Conservation (phyloP, 495 filamentous ascomycete species). For the Pseudoneurospora amorphoporcata region DNA sequence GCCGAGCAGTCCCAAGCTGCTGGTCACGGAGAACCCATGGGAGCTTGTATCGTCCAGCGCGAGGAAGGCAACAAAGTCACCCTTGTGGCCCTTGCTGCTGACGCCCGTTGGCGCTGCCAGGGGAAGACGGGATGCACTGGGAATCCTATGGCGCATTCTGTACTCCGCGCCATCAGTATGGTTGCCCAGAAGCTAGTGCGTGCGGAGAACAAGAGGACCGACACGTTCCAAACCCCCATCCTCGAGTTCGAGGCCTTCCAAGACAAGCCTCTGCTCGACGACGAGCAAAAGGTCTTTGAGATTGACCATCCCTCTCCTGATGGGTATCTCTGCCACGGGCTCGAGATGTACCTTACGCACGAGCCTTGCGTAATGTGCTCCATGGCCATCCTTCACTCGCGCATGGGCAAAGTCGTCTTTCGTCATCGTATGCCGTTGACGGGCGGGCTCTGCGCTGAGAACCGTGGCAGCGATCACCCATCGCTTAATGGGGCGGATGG, state of each 20-base stretch:
- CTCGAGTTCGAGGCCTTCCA: conserved; percentile 39
- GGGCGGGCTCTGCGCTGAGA: conserved; percentile 44
- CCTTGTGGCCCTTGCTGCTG: conserved; percentile 65
- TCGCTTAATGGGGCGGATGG: conserved; percentile 26
- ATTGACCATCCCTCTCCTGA: conserved; percentile 39
- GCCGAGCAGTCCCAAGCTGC: conserved; percentile 45
- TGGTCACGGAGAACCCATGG: conserved; percentile 58
- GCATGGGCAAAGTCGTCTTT: conserved; percentile 78
- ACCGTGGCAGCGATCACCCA: conserved; percentile 29
- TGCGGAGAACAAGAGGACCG: conserved; percentile 24
- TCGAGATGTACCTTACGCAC: conserved; percentile 86
- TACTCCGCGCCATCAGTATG: conserved; percentile 80
- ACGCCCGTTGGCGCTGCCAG: conserved; percentile 56
- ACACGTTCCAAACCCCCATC: conserved; percentile 11
- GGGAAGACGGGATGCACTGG: conserved; percentile 38
- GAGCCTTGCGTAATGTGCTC: conserved; percentile 95
- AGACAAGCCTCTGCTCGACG: conserved; percentile 29
- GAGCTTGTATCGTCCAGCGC: conserved; percentile 72
- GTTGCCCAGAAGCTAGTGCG: conserved; percentile 61
- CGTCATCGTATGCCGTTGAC: conserved; percentile 50
- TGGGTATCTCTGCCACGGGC: conserved; percentile 88
- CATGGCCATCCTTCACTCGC: conserved; percentile 88
- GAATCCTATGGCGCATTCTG: conserved; percentile 71
- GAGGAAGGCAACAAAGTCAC: conserved; percentile 22
- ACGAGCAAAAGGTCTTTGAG: conserved; percentile 33